Base-by-base conservation (phyloP, 1,139 yeast genomes). In the Candida smagusa region DNA sequence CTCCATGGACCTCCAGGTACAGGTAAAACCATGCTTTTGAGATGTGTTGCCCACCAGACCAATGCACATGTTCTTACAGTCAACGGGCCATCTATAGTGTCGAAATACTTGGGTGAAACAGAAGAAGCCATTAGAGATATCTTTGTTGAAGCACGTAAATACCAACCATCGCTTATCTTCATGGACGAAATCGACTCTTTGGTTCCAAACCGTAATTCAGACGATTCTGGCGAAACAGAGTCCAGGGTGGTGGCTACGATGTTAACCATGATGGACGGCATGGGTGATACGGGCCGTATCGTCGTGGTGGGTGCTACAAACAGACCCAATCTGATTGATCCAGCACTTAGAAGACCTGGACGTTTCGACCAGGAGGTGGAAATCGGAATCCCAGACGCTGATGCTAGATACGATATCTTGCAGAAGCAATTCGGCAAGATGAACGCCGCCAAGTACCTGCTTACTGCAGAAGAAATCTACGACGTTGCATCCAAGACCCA, bases 1-100 rank as follows among this genome's bases (percentile, higher is more conserved):
- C 65, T 92, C 4, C 95, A 90, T 62, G 99, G 99, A 0, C 96
- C 97, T 2, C 95, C 97, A 2, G 99, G 99, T 1, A 90, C 97
- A 0, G 99, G 99, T 38, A 92, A 92, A 58, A 87, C 97, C 1
- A 79, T 90, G 88, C 70, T 92, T 11, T 66, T 94, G 32, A 72
- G 87, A 39, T 85, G 96, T 26, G 81, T 92, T 9, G 95, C 96
- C 0, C 68, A 74, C 40, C 84, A 82, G 37, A 59, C 68, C 5
- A 71, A 79, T 45, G 95, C 95, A 0, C 97, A 90, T 59, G 81
- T 90, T 0, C 69, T 90, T 34, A 80, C 87, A 2, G 84, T 92
- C 22, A 85, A 86, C 54, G 96, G 97, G 0, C 96, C 97, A 1
- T 82, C 95, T 0, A 85, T 92, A 37, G 92, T 89, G 2, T 87